A percentile compares a stretch with the other conserved stretches of the same genome.
These are phyloP conservation scores for Phytopythium sindhum DNA, from an alignment of 352 stramenopile species.

Conservation along the genomic window DNA sequence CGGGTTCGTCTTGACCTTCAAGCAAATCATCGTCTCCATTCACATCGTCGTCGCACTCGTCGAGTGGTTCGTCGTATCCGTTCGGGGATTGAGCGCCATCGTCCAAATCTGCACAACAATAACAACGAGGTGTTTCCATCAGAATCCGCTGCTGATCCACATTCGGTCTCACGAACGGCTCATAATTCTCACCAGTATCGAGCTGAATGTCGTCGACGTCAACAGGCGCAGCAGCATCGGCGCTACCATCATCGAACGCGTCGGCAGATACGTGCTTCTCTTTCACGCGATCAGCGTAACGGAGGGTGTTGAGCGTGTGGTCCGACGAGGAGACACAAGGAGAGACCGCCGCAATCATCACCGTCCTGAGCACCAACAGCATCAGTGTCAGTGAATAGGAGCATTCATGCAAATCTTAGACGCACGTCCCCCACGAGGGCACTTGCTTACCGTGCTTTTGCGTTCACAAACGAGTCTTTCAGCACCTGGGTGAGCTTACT, in stretches of 20 bases:
- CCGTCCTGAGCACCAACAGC: conserved; percentile 52
- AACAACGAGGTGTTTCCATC: background rate
- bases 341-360: conserved; percentile 96
- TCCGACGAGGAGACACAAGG: conserved; percentile 92
- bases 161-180: background rate
- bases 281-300: conserved; percentile 97
- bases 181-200: conserved; percentile 34
- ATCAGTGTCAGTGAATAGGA: background rate
- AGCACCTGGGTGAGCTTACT: conserved; percentile 98
- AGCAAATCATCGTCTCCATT: conserved; percentile 12
- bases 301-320: conserved; percentile 96
- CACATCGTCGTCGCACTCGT: conserved; percentile 24
- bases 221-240: conserved; percentile 23
- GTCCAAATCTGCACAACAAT: conserved; percentile 23
- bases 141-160: background rate
- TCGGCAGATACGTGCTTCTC: conserved; percentile 88
- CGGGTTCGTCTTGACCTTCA: conserved; percentile 7
- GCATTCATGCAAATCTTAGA: background rate
- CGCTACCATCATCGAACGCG: conserved; percentile 46
- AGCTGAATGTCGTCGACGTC: conserved; percentile 59
- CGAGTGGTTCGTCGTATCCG: conserved; percentile 21
- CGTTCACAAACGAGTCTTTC: conserved; percentile 96
- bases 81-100: conserved; percentile 24
- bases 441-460: conserved; percentile 68
- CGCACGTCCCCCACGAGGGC: too few species aligned